Base-by-base conservation (phyloP, 352 stramenopile genomes). In the Phytophthora syringae region DNA sequence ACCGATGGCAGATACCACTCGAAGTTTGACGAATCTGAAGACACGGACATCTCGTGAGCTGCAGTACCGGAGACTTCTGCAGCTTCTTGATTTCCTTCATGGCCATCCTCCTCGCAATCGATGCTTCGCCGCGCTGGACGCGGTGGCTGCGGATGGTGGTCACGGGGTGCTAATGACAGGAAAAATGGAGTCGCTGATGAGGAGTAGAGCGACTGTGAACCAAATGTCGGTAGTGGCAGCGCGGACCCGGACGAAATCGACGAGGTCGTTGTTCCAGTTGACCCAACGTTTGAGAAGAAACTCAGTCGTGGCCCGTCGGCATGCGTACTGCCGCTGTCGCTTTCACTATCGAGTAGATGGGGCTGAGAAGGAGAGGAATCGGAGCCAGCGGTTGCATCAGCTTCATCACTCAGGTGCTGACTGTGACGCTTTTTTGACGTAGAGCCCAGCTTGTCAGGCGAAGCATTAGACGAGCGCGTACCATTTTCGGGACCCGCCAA, bases 1-100 rank as follows among this genome's bases (percentile, higher is more conserved):
- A 93, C 66, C 7, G 86, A 89, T 3, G 84, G 86, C 16, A 94
- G 58, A 24, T 88, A 89, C 84, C 84, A 93, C 34, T 92, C 83
- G 34, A 87, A 89, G 36, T 73, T 86, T n/a, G 78, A 77, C 20
- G 69, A 52, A 2, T 87, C 76, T 9, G 74, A 65, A 30, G 55
- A 43, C 32, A 52, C 50, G 7, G 57, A 57, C 11, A 39, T 47
- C 37, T 79, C 64, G 36, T 64, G 52, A 40, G 37, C 52, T 52
- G 22, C 24, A 43, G n/a, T 43, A 36, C 20, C 52, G 2, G 68
- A 45, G 16, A 36, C 28, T 27, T 52, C 60, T 11, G 54, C 34
- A 32, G 53, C 56, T 18, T 25, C 40, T 25, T 68, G 63, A 7
- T 72, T 67, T 10, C 40, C 55, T 47, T 76, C 64, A 18, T 70